These are phyloP conservation scores for Coemansia sp. DNA, from an alignment of 192 early-diverging fungal species.

Conservation along the genomic window DNA sequence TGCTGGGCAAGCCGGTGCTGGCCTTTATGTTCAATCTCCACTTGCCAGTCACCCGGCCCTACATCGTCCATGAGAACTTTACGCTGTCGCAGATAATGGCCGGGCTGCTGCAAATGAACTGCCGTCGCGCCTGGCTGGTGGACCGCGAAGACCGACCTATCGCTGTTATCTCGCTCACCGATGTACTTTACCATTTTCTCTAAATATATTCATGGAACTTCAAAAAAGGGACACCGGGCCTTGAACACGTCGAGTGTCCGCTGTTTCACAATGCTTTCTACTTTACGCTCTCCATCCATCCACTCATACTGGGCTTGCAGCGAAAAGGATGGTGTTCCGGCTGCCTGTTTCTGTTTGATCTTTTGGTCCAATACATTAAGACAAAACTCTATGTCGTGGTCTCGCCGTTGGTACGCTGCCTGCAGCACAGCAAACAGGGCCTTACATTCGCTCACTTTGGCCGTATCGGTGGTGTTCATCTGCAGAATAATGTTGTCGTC, in stretches of 20 bases:
- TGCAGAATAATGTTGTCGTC: conserved; percentile 80
- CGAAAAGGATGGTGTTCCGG: conserved; percentile 10
- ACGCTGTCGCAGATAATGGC: conserved; percentile 48
- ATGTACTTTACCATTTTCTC: conserved; percentile 39
- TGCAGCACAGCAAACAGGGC: conserved; percentile 65
- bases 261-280: conserved; percentile 70
- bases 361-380: conserved; percentile 56
- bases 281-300: conserved; percentile 63
- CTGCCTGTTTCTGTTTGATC: conserved; percentile 11
- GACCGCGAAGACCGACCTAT: conserved; percentile 34
- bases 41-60: conserved; percentile 24
- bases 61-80: conserved; percentile 39
- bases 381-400: conserved; percentile 66
- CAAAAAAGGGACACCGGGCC: conserved; percentile 64
- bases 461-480: conserved; percentile 72
- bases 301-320: conserved; percentile 60
- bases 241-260: conserved; percentile 68
- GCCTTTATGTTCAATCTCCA: conserved; percentile 45
- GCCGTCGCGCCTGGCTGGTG: conserved; percentile 49
- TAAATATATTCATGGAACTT: conserved; percentile 45
- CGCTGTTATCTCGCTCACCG: conserved; percentile 45
- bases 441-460: conserved; percentile 58
- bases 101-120: conserved; percentile 45
- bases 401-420: conserved; percentile 63
- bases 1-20: conserved; percentile 47